A percentile compares a stretch with the other conserved stretches of the same genome.
phyloP scores from a whole-genome alignment of 768 basidiomycete genomes.

The Candolleomyces efflorescens region DNA sequence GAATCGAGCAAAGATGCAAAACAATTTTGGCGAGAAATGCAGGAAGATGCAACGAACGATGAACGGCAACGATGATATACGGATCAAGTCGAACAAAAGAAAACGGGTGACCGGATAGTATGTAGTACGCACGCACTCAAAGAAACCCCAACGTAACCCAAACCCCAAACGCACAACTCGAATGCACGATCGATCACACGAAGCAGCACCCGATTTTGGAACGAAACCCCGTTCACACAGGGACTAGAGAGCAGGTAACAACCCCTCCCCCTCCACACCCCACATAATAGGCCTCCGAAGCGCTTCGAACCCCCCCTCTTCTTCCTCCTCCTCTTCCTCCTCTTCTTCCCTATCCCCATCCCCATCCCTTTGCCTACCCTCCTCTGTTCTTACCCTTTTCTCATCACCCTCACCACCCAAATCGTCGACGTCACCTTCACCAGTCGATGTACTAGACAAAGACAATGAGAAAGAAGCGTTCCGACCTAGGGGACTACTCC shows the following conservation, averaged over 20 bases:
- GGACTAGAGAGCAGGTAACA: background rate
- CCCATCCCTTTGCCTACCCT: background rate
- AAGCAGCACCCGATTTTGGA: too few species aligned
- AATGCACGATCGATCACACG: too few species aligned
- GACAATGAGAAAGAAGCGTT: slow-evolving; percentile 8
- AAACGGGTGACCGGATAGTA: too few species aligned
- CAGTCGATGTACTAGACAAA: slow-evolving; percentile 3
- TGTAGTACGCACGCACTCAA: too few species aligned
- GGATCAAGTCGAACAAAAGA: too few species aligned
- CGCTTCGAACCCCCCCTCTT: background rate
- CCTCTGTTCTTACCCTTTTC: background rate
- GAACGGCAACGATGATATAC: too few species aligned
- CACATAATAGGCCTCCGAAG: slow-evolving; percentile 1
- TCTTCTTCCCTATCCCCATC: background rate
- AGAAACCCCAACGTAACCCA: too few species aligned
- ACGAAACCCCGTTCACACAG: too few species aligned
- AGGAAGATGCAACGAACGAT: too few species aligned
- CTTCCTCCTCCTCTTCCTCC: background rate
- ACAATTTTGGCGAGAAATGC: too few species aligned
- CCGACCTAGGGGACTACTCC: slow-evolving; percentile 18
- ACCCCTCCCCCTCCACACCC: background rate
- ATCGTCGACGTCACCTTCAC: background rate
- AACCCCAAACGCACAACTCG: too few species aligned
- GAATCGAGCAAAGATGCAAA: too few species aligned
- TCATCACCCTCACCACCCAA: slow-evolving; percentile 4